Evolutionary conservation across 1,284 basidiomycete species (phyloP).

Genomic region (Pyrrhoderma lamaoense): DNA sequence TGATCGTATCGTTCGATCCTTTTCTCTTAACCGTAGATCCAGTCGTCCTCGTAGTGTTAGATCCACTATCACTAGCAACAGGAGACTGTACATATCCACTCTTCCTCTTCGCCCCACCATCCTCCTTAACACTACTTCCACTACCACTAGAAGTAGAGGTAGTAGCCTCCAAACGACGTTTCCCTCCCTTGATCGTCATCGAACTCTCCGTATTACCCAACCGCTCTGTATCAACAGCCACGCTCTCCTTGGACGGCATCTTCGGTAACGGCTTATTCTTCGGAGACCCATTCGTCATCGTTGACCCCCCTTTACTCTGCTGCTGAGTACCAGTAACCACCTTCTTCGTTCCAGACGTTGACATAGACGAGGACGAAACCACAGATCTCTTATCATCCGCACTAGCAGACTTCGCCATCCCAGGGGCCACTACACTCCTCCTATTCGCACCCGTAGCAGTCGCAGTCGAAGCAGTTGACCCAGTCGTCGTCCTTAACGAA

Average conservation of each 20-base stretch:
- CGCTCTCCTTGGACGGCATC: slow-evolving; percentile 14
- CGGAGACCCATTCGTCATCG: background rate
- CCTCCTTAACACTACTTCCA: too few species aligned
- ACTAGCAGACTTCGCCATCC: slow-evolving; percentile 16
- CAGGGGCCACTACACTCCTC: background rate
- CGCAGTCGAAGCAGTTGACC: slow-evolving; percentile 20
- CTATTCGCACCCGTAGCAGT: background rate
- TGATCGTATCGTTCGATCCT: slow-evolving; percentile 41
- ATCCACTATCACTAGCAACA: slow-evolving; percentile 30
- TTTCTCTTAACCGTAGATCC: slow-evolving; percentile 29
- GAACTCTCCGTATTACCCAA: slow-evolving; percentile 11
- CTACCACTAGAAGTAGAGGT: too few species aligned
- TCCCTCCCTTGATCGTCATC: slow-evolving; percentile 12
- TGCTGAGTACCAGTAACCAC: background rate
- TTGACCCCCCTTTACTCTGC: background rate
- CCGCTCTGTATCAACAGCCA: slow-evolving; percentile 1
- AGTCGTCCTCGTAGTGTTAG: slow-evolving; percentile 31
- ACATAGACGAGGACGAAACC: background rate
- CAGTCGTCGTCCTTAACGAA: slow-evolving; percentile 16
- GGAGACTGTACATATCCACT: background rate
- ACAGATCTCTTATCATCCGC: background rate
- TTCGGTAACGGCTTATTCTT: slow-evolving; percentile 9
- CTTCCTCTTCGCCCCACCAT: background rate
- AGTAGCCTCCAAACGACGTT: slow-evolving; percentile 5
- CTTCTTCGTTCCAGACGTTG: slow-evolving; percentile 3